Evolutionary conservation across 1,284 basidiomycete genomes (phyloP), one percentile per base, ranked within the genome.

Genomic region (Tilletiopsis washingtonensis): DNA sequence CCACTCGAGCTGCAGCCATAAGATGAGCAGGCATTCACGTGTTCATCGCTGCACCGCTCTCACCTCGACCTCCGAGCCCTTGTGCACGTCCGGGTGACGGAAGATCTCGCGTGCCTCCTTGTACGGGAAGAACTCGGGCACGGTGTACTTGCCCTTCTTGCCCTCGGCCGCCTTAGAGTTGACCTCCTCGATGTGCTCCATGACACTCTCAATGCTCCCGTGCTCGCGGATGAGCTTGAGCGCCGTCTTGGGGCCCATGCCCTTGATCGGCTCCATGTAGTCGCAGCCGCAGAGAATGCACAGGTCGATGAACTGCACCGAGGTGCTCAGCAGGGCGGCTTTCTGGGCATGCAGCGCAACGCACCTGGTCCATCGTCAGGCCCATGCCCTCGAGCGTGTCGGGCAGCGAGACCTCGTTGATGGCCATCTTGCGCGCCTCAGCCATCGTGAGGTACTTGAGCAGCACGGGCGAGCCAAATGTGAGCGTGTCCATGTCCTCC

Each of bases 401-500:
- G 53, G 84, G 75, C 2, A 99, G 82, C 59, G 82, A 82, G 55
- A 98, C 90, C 70, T 97, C 90, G 59, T 84, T 86, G 61, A 98
- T 97, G n/a, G 94, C 93, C 63, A 88, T 83, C 74, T 97, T 98
- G 75, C 94, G 91, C 23, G 91, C 91, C 73, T 98, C 94, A n/a
- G 88, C 91, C 74, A 97, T 96, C 5, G 94, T 99, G 46, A 99
- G 81, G 75, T 97, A 93, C 42, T 93, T 88, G 60, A 88, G 84
- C 7, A 99, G 79, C 46, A 94, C 84, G 0, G 93, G 91, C 1
- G 93, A 78, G 61, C 82, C 81, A 77, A 99, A 99, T 0, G 94
- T 99, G 39, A 99, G 81, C 3, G 94, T 99, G 69, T 98, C 94
- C 94, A 99, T 99, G 73, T 99, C 94, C 76, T 98, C 94, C 0